Conservation (phyloP, 2,329 filamentous ascomycete species). For the Phialophora expanda region DNA sequence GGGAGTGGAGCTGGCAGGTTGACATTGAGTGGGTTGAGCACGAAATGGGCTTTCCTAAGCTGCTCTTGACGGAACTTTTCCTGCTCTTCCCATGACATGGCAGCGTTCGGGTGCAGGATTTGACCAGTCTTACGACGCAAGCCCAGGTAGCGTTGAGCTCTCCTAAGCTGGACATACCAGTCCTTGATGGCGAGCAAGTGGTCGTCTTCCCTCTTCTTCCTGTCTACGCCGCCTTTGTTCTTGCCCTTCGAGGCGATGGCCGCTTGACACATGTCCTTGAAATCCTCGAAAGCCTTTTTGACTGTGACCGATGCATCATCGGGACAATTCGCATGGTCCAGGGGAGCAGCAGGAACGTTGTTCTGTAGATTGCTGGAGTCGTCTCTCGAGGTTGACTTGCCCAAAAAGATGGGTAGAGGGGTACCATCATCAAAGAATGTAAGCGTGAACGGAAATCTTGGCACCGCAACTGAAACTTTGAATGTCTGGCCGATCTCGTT, state of each 20-base stretch:
- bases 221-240: slow-evolving; percentile 55
- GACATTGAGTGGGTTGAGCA: slow-evolving; percentile 51
- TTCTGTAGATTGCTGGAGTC: slow-evolving; percentile 48
- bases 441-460: slow-evolving; percentile 64
- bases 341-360: slow-evolving; percentile 43
- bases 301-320: slow-evolving; percentile 39
- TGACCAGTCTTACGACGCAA: slow-evolving; percentile 56
- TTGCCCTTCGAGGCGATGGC: slow-evolving; percentile 56
- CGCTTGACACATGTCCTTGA: slow-evolving; percentile 61
- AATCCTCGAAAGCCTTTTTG: slow-evolving; percentile 50
- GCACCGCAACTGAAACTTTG: slow-evolving; percentile 64
- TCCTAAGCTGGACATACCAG: slow-evolving; percentile 63
- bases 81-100: slow-evolving; percentile 40
- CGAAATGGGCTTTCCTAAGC: slow-evolving; percentile 38
- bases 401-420: slow-evolving; percentile 71
- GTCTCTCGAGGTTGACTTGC: slow-evolving; percentile 57
- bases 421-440: slow-evolving; percentile 65
- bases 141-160: slow-evolving; percentile 73
- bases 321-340: slow-evolving; percentile 38
- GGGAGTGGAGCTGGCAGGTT: slow-evolving; percentile 53
- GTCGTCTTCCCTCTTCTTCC: slow-evolving; percentile 57
- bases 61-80: slow-evolving; percentile 39
- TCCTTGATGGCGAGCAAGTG: slow-evolving; percentile 58
- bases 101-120: slow-evolving; percentile 26
- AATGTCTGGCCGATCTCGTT: slow-evolving; percentile 64